Base-by-base conservation (phyloP, 371 early-diverging fungal genomes). In the Rhizoclosmatium hyalinum region DNA sequence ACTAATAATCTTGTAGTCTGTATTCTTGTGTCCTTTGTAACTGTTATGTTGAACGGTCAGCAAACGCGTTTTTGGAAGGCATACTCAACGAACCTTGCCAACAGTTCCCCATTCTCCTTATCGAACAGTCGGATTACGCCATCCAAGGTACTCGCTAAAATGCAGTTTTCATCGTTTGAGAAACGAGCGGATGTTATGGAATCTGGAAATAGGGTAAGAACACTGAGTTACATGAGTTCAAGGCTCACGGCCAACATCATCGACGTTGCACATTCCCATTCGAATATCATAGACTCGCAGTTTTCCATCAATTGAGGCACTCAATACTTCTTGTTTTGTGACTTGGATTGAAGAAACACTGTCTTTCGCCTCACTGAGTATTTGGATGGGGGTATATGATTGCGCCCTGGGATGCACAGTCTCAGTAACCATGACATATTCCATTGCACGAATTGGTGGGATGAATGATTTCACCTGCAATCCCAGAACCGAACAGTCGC, bases 401-500 rank as follows among this genome's bases (percentile, higher is more conserved):
- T 88, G 80, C 12, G 95, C 91, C 24, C 95, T 87, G 19, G 61
- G 32, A 61, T 5, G 21, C 32, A 32, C 32, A 32, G 32, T 32
- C 32, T 32, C 32, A 32, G 32, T 32, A 32, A 32, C 32, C 32
- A 32, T 32, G 32, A 32, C 32, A 32, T 32, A 32, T 32, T 32
- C 32, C 32, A 32, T 32, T 32, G 32, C 32, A 32, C 32, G 32
- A 32, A 32, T 32, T 32, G 32, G 32, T 32, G 32, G 32, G 55
- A 21, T 2, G 67, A 62, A 17, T 55, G 12, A 41, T 42, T 64
- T 44, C 5, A 77, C 90, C 90, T 85, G 76, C 88, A 89, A 75
- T 98, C 98, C 97, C 97, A 97, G 56, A 94, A 81, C 46, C 93
- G 85, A 39, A 98, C 92, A 0, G 94, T 92, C 2, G 95, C 91